Base-by-base conservation (phyloP, 2,329 filamentous ascomycete genomes). In the Teratosphaeriaceae sp. region DNA sequence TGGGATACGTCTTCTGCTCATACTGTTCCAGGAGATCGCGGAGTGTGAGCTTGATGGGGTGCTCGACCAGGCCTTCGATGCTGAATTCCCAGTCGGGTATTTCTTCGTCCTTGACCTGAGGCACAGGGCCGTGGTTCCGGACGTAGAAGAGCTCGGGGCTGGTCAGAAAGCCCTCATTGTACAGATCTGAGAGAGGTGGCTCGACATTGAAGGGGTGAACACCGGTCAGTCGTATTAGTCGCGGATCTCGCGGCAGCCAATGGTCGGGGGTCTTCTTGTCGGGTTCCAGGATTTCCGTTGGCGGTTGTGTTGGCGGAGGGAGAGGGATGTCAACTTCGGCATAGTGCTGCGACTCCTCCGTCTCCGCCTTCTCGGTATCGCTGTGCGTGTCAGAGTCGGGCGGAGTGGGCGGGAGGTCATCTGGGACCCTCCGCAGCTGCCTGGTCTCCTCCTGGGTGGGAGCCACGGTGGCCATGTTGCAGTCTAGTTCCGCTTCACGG, bases 141-240 rank as follows among this genome's bases (percentile, higher is more conserved):
- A 96, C 89, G 62, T 94, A 96, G 66, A 94, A 92, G 1, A 96
- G 71, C 54, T 94, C 84, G 11, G 88, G 84, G 29, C 82, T 86
- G 1, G 88, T 96, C 27, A 96, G 69, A 59, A 95, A 95, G 0
- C 89, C 88, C 68, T 80, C 72, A 45, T 90, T 76, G 64, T 81
- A 95, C 1, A 95, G 70, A 13, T 80, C 79, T 42, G 79, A 85
- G 7, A 96, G 67, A 0, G 89, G 88, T 8, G 89, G 77, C 65
- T 96, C 89, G 38, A 85, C 83, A 55, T 96, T 96, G 71, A 94
- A 94, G 1, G 89, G 89, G 63, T 95, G 89, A 5, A 86, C 76
- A 19, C 89, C 89, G 9, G 89, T 96, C 12, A 96, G 71, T 39
- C 89, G 78, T 51, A 96, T 92, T 13, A 96, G 71, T 30, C 88